These are phyloP conservation scores for Mycena rosella DNA, from an alignment of 768 basidiomycete species.

Conservation along the genomic window DNA sequence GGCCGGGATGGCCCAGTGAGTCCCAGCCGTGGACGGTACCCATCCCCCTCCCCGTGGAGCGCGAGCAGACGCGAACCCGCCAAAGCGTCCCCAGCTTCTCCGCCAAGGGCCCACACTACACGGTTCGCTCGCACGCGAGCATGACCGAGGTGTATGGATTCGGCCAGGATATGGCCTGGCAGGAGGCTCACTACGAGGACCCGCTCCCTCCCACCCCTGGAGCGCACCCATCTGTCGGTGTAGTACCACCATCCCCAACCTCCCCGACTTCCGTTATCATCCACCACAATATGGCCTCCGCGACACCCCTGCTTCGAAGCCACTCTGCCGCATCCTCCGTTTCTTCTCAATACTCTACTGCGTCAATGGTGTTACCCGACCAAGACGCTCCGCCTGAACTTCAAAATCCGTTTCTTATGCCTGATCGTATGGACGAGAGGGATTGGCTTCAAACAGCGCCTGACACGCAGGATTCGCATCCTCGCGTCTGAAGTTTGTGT, in stretches of 20 bases:
- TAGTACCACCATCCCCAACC: not conserved
- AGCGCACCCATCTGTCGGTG: not conserved
- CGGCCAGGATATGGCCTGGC: conserved; percentile 30
- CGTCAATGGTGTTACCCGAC: not conserved
- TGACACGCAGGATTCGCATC: too few species aligned
- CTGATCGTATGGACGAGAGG: not conserved
- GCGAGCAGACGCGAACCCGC: too few species aligned
- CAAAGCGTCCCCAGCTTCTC: not conserved
- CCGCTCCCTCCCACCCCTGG: not conserved
- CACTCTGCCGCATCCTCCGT: conserved; percentile 18
- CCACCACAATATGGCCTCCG: not conserved
- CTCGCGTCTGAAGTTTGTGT: too few species aligned
- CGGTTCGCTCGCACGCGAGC: conserved; percentile 15
- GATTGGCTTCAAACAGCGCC: not conserved
- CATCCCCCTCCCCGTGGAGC: not conserved
- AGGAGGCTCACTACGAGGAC: conserved; percentile 31
- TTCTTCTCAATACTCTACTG: conserved; percentile 20
- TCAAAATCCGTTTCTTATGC: too few species aligned
- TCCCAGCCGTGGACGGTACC: not conserved
- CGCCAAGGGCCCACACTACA: conserved; percentile 20
- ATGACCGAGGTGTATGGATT: conserved; percentile 19
- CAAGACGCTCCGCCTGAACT: not conserved
- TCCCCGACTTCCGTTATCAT: conserved; percentile 10
- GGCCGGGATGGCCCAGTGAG: not conserved
- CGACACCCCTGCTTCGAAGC: not conserved